These are phyloP conservation scores for Mycena leptocephala DNA, from an alignment of 768 basidiomycete species.

Conservation along the genomic window DNA sequence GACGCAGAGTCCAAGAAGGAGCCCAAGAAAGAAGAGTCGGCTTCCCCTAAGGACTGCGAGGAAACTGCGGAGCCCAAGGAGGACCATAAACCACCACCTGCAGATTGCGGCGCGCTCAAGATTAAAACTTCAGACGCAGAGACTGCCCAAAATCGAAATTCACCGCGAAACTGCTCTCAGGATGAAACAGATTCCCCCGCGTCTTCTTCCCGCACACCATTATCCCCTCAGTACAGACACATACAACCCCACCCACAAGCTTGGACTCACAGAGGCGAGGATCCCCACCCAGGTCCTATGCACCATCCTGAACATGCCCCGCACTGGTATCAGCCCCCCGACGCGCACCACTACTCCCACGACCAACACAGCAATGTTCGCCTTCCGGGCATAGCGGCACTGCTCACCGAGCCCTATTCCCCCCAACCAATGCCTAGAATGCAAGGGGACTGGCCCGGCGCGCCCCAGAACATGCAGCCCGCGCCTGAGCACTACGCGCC, in stretches of 20 bases:
- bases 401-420: constrained; percentile 34
- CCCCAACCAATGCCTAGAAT: constrained; percentile 19
- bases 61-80: background rate
- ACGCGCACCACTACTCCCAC: background rate
- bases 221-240: constrained; percentile 25
- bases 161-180: background rate
- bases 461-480: background rate
- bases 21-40: constrained; percentile 3
- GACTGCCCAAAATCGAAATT: background rate
- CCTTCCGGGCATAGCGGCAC: constrained; percentile 28
- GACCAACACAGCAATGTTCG: constrained; percentile 24
- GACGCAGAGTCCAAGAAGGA: background rate
- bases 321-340: constrained; percentile 4
- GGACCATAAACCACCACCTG: background rate
- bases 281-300: background rate
- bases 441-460: constrained; percentile 1
- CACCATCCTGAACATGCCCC: constrained; percentile 2
- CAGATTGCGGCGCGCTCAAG: constrained; percentile 3
- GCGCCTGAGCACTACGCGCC: constrained; percentile 22
- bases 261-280: background rate
- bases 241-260: constrained; percentile 1
- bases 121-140: constrained; percentile 1
- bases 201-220: constrained; percentile 8
- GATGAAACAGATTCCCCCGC: constrained; percentile 9
- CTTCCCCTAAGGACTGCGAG: background rate